Evolutionary conservation across 352 stramenopile genomes (phyloP), one percentile per base, ranked within the genome.

Genomic region (Aphanomyces stellatus): DNA sequence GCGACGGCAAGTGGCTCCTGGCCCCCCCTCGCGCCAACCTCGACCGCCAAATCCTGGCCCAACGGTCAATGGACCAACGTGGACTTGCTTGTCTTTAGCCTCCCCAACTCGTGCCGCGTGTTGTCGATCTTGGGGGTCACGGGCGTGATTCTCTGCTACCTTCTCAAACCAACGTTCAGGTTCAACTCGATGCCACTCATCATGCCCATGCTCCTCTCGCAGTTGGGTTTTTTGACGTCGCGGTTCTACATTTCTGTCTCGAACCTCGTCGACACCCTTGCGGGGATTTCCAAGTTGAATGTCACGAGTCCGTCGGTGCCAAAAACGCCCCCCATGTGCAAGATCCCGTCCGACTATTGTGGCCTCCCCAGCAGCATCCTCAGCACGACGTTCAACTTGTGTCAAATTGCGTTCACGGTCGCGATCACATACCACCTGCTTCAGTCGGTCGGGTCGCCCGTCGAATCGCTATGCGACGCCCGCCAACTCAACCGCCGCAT

Each of bases 171-270:
- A 28, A 33, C 41, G n/a, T 40, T 67, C n/a, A 37, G 60, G 11
- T 67, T 46, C 40, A 67, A 59, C 22, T 34, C 60, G 33, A 67
- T 67, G 22, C 43, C 60, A 15, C 35, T 67, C 31, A 51, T 67
- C 15, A 37, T 67, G 22, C 60, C 60, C 13, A 19, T 67, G 19
- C 28, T 67, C 13, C 43, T 67, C 15, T 67, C 60, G 43, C 60
- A 67, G 48, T 19, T 49, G 19, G 49, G 43, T 11, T 53, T 43
- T 17, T 24, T 57, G 22, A 31, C 48, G 11, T 67, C 60, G 19
- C 41, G 42, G 13, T 33, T 67, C 34, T 37, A 43, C 35, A 42
- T 67, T 17, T 13, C 49, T 1, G 34, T 67, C 2, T 24, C 40
- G 3, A 35, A 28, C 15, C 30, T 46, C 19, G 42, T 67, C 27